Conservation (phyloP, 495 filamentous ascomycete genomes). For the Hyaloscypha finlandica region DNA sequence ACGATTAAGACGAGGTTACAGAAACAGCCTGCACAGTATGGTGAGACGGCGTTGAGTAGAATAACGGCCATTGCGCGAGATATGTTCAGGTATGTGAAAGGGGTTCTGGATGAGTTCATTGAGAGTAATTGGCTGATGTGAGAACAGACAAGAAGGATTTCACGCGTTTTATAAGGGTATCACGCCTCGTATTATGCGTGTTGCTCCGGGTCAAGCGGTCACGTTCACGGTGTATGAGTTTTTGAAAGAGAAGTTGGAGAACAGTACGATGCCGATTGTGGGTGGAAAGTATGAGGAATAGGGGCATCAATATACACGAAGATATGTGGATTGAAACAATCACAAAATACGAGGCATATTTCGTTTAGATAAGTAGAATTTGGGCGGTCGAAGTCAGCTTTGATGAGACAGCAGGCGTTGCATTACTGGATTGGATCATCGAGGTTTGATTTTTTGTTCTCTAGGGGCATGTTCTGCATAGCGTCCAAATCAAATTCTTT, state of each 20-base stretch:
- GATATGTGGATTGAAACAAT: neutral
- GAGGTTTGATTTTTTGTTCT: neutral
- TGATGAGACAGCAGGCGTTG: neutral
- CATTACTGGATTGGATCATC: neutral
- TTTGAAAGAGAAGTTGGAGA: conserved; percentile 81
- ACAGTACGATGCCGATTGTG: conserved; percentile 62
- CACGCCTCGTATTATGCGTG: conserved; percentile 95
- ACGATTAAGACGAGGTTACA: conserved; percentile 98
- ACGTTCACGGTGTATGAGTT: conserved; percentile 98
- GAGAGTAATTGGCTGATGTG: neutral
- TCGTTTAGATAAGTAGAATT: conserved; percentile 6
- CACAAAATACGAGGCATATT: conserved; percentile 9
- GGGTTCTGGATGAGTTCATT: neutral
- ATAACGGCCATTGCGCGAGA: conserved; percentile 79
- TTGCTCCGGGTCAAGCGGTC: conserved; percentile 95
- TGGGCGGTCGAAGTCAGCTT: neutral
- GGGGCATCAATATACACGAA: neutral
- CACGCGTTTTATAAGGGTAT: conserved; percentile 99
- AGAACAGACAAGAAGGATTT: conserved; percentile 74
- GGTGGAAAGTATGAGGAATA: conserved; percentile 78
- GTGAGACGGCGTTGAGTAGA: conserved; percentile 74
- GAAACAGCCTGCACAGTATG: conserved; percentile 79
- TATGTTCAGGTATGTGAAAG: conserved; percentile 75
- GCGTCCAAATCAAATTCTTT: conserved; percentile 1
- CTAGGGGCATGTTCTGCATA: conserved; percentile 20